Evolutionary conservation across 345 rosid genomes (phyloP).

Genomic region (Alliaria petiolata): DNA sequence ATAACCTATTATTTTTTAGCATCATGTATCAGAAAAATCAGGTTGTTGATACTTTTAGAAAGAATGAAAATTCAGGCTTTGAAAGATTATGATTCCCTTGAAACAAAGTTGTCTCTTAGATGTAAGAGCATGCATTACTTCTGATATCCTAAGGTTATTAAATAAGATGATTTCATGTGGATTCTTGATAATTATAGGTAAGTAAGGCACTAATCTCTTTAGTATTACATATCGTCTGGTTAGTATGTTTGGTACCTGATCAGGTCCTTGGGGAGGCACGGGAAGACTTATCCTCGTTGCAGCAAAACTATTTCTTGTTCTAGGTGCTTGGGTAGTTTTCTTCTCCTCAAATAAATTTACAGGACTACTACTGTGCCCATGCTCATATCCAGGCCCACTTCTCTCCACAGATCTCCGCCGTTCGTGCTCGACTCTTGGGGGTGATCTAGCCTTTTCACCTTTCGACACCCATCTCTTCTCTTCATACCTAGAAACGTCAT

Average conservation of each 20-base stretch:
- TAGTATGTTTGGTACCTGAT: conserved; percentile 51
- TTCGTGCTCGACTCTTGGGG: conserved; percentile 59
- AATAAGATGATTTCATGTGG: not conserved
- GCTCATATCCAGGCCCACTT: conserved; percentile 46
- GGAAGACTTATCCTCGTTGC: conserved; percentile 58
- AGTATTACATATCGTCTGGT: not conserved
- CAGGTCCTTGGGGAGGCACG: conserved; percentile 71
- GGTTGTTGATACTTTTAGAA: too few relatives aligned
- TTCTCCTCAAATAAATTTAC: conserved; percentile 60
- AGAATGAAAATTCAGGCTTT: too few relatives aligned
- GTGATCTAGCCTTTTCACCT: conserved; percentile 66
- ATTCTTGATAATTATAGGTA: conserved; percentile 4
- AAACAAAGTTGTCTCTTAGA: too few relatives aligned
- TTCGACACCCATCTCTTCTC: conserved; percentile 85
- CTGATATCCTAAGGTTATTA: conserved; percentile 9
- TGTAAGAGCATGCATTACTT: too few relatives aligned
- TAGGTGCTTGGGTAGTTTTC: conserved; percentile 46
- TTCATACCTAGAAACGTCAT: conserved; percentile 56
- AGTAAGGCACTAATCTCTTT: not conserved
- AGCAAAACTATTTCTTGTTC: conserved; percentile 44
- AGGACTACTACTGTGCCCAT: conserved; percentile 41
- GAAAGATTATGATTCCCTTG: not conserved
- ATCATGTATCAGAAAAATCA: conserved; percentile 10
- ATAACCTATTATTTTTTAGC: conserved; percentile 42
- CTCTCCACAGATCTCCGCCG: conserved; percentile 59